Evolutionary conservation across 140 eudicot species (phyloP), one percentile per base, ranked within the genome.

Genomic region (Erigeron philadelphicus): DNA sequence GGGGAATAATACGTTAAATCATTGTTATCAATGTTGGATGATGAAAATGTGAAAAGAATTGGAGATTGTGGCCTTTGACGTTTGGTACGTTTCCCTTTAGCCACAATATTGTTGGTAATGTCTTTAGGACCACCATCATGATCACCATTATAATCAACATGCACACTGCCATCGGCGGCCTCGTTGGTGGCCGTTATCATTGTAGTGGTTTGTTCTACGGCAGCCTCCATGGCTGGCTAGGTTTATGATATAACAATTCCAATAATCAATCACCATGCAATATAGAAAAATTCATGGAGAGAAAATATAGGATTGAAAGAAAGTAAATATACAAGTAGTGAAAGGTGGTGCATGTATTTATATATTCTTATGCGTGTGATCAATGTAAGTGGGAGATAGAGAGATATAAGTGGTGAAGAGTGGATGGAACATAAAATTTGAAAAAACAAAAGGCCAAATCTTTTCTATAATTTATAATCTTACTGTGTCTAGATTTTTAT

Each of bases 61-160:
- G 92, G 97, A 19, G 97, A 91, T 62, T 84, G 82, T 40, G 84
- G 92, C 74, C 95, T 81, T 50, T 82, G 95, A 7, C 98, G 81
- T 55, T 92, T 92, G 44, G 96, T 92, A 18, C 96, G 87, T 75
- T 88, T 88, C 19, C 98, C 95, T 71, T 88, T 92, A 43, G 81
- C 80, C 15, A 87, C 67, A 50, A 69, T 81, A 76, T 53, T 53
- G 23, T 76, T 81, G 78, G 78, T 72, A 59, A 44, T 53, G 67
- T 81, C 85, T 0, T 65, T 64, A 0, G 66, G 70, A 49, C 50
- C 53, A 45, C 3, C 66, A 50, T 46, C 54, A 4, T 7, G 21
- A 55, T 43, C 56, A 61, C n/a, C 61, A n/a, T 11, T 40, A 64
- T 18, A 42, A 58, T 58, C 64, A 11, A 45, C 9, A 45, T 12